Base-by-base conservation (phyloP, 495 filamentous ascomycete genomes). In the Hypoxylon rickii region DNA sequence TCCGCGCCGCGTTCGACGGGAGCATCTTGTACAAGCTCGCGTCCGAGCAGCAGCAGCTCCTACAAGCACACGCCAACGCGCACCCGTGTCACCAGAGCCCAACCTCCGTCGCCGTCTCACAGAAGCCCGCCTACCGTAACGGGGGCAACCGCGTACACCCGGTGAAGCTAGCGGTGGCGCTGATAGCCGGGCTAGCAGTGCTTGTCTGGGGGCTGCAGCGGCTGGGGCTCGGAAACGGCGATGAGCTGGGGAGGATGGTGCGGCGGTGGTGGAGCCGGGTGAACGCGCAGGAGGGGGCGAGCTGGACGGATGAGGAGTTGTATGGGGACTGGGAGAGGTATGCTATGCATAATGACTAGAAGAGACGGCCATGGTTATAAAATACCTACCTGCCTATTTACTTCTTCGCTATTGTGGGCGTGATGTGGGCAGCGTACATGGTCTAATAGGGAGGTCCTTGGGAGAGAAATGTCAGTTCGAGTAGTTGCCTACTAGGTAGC, bases 1-100 rank as follows among this genome's bases (percentile, higher is more conserved):
- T 55, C 19, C 51, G 51, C 26, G 51, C 34, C 15, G 51, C 51
- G 7, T 47, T 47, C 43, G 19, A 55, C 19, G 51, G 42, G 21
- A 55, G 43, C 44, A 11, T 55, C 20, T 19, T 55, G n/a, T 47
- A 33, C 19, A 40, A 42, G 43, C 44, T 22, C 21, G 51, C 51
- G 7, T 42, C 45, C 18, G 42, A 40, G 29, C 44, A n/a, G 20
- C 24, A 34, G 13, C 51, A 10, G 8, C 24, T 10, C 24, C 24
- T 29, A 4, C 24, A 29, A 4, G 4, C 24, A 29, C 10, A 4
- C 24, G 4, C 24, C 4, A 29, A 29, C 24, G 4, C 24, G 24
- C n/a, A n/a, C n/a, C n/a, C n/a, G n/a, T n/a, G n/a, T n/a, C n/a
- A n/a, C n/a, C n/a, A n/a, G n/a, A n/a, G 24, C 24, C 24, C 24